phyloP scores from a whole-genome alignment of 306 rosid genomes.

The Dalbergia cochinchinensis region DNA sequence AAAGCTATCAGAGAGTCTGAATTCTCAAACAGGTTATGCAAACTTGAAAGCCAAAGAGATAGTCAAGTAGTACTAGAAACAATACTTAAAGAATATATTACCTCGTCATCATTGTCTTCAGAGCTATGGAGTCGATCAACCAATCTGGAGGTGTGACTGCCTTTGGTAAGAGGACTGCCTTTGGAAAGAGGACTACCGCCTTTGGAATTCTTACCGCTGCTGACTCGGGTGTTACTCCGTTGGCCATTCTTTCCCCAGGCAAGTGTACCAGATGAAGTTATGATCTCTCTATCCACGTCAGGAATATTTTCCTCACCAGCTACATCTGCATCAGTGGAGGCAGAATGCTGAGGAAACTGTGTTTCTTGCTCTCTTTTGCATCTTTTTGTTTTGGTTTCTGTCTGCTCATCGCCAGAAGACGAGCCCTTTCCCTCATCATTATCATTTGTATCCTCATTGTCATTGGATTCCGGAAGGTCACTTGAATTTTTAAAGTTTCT shows the following conservation, averaged over 20 bases:
- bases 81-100: conserved; percentile 48
- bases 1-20: conserved; percentile 17
- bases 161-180: conserved; percentile 47
- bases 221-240: conserved; percentile 69
- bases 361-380: conserved; percentile 61
- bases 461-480: conserved; percentile 63
- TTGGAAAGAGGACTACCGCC: conserved; percentile 43
- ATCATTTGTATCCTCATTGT: conserved; percentile 65
- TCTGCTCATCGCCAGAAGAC: conserved; percentile 68
- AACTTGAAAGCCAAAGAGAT: conserved; percentile 38
- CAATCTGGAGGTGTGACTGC: conserved; percentile 64
- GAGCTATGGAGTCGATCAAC: conserved; percentile 63
- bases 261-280: conserved; percentile 62
- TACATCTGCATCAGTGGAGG: conserved; percentile 58
- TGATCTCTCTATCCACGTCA: conserved; percentile 62
- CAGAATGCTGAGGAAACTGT: conserved; percentile 64
- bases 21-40: conserved; percentile 33
- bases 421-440: conserved; percentile 65
- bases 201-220: conserved; percentile 62
- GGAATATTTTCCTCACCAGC: conserved; percentile 63
- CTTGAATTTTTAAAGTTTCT: conserved; percentile 57
- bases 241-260: conserved; percentile 81
- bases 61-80: conserved; percentile 24
- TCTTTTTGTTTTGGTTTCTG: conserved; percentile 61
- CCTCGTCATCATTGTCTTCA: conserved; percentile 56